Base-by-base conservation (phyloP, 192 early-diverging fungal genomes). In the Umbelopsis isabellina region DNA sequence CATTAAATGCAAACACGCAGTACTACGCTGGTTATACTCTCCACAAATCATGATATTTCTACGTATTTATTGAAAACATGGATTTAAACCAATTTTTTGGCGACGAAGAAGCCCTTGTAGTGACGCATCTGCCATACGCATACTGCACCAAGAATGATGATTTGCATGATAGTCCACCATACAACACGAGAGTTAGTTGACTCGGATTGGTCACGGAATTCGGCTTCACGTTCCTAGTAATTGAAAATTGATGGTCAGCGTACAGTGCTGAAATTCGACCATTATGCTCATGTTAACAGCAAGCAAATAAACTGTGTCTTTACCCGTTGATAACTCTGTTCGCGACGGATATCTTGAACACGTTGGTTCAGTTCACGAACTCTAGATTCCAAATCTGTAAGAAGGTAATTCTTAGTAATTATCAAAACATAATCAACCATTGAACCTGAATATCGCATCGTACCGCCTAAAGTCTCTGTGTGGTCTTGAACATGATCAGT, bases 41-140 rank as follows among this genome's bases (percentile, higher is more conserved):
- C 33, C 30, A 10, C 2, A 49, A 5, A 49, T 11, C 46, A 48
- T 49, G 48, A 49, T 21, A 49, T 49, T 49, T 61, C 55, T 61
- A 61, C 55, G 55, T 69, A 51, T 69, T 69, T 69, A 69, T 69
- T 49, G 49, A 53, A 52, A 46, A 30, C 3, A 46, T 70, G 27
- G 64, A 46, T 71, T 80, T 88, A 92, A 72, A 92, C 93, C 30
- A 97, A 85, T 79, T 97, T 97, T 84, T 97, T 97, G 75, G 92
- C 83, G 50, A 91, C 88, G 77, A 97, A 95, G 86, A 97, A 97
- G 65, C 81, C 76, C 72, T 89, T 89, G 67, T 95, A 83, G 72
- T 94, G 91, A 21, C 90, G 87, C 77, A 95, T 88, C 80, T 98
- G 95, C 94, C 95, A 96, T 65, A 88, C 84, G 80, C 90, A 91